A percentile compares a stretch with the other conserved stretches of the same genome.
phyloP scores from a whole-genome alignment of 306 rosid species.

The Malus fusca region DNA sequence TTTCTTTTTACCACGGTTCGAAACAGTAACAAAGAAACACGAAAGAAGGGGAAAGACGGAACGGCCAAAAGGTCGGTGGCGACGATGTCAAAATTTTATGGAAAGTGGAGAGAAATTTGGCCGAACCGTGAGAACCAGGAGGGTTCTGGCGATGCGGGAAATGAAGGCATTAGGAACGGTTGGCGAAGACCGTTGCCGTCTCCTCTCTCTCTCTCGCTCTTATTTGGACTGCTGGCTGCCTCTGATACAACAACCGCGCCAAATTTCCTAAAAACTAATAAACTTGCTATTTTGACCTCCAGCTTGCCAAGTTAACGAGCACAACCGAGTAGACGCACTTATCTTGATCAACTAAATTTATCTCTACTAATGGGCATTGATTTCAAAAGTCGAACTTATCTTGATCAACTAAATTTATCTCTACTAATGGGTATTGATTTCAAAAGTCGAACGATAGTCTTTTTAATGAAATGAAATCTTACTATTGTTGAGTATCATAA shows the following conservation, averaged over 20 bases:
- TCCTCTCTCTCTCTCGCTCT: conserved; percentile 16
- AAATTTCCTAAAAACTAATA: background rate
- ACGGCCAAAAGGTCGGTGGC: background rate
- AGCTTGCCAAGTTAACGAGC: background rate
- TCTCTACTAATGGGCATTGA: no score
- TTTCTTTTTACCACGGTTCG: no score
- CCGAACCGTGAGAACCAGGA: conserved; percentile 12
- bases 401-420: no score
- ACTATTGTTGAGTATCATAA: no score
- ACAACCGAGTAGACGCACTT: no score
- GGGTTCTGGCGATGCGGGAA: conserved; percentile 2
- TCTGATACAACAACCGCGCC: conserved; percentile 33
- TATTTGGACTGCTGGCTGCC: conserved; percentile 22
- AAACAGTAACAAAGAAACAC: no score
- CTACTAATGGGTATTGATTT: no score
- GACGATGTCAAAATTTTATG: background rate
- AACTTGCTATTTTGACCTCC: conserved; percentile 11
- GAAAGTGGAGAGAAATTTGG: background rate
- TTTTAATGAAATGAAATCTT: no score
- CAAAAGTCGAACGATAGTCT: no score
- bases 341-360: no score
- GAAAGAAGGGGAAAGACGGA: background rate
- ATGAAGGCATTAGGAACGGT: conserved; percentile 12
- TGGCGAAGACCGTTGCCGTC: conserved; percentile 24
- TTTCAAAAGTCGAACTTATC: no score